Percentiles rank a stretch among this genome's conserved stretches.
Evolutionary conservation across 805 yeast genomes (phyloP).

Genomic region (Wickerhamiella slavikovae): DNA sequence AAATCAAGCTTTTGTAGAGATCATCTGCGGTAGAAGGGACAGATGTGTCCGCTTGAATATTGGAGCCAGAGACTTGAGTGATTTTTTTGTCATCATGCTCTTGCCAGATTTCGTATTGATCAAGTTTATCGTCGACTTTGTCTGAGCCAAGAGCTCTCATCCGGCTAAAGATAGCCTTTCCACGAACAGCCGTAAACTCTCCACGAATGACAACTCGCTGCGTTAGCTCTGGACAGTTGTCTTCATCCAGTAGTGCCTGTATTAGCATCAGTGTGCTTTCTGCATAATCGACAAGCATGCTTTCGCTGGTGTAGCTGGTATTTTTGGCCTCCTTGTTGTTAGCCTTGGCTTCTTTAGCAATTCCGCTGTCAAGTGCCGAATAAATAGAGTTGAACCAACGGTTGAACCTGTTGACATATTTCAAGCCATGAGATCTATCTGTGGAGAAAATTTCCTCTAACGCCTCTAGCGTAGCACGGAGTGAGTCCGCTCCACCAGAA

Average conservation of each 20-base stretch:
- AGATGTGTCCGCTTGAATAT: too few relatives aligned
- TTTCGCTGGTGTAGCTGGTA: conserved; percentile 30
- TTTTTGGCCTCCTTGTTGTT: conserved; percentile 78
- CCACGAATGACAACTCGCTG: conserved; percentile 37
- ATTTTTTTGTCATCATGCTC: conserved; percentile 27
- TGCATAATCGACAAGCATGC: conserved; percentile 48
- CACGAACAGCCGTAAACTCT: conserved; percentile 35
- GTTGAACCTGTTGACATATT: conserved; percentile 32
- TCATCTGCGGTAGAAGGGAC: too few relatives aligned
- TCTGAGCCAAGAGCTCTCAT: conserved; percentile 35
- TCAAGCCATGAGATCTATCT: conserved; percentile 7
- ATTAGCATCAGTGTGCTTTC: conserved; percentile 50
- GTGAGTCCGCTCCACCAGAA: conserved; percentile 26
- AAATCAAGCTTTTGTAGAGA: conserved; percentile 38
- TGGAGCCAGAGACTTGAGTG: too few relatives aligned
- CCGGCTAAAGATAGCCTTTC: conserved; percentile 29
- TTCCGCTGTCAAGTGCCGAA: conserved; percentile 61
- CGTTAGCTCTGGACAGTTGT: conserved; percentile 14
- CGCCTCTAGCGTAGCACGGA: conserved; percentile 35
- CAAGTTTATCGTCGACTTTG: conserved; percentile 43
- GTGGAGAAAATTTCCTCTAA: conserved; percentile 17
- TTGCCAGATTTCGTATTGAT: conserved; percentile 32
- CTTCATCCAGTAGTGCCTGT: conserved; percentile 30
- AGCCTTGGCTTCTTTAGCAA: conserved; percentile 74
- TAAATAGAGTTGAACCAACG: conserved; percentile 53